These are phyloP conservation scores for Cucumis melo DNA, from an alignment of 306 rosid genomes.

Conservation along the genomic window DNA sequence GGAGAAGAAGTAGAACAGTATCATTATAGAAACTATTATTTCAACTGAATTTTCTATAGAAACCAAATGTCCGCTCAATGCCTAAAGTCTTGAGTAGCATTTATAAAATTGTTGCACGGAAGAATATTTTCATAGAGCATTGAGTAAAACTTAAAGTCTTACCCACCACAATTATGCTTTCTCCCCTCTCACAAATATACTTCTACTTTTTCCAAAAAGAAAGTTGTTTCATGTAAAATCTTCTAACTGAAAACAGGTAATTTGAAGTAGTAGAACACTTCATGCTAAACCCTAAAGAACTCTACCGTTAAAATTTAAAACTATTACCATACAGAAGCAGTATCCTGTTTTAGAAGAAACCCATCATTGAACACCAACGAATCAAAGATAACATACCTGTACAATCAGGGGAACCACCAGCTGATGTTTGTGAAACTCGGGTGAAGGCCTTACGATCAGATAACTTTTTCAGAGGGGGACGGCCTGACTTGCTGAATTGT, in stretches of 20 bases:
- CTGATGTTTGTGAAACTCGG: constrained; percentile 38
- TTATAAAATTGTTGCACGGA: not conserved
- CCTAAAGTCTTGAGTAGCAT: not conserved
- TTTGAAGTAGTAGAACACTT: not conserved
- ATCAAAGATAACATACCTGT: constrained; percentile 29
- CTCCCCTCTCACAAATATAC: not conserved
- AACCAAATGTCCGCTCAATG: not conserved
- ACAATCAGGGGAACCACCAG: constrained; percentile 34
- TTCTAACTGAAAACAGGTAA: not conserved
- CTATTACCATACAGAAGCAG: not conserved
- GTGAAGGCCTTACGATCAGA: constrained; percentile 45
- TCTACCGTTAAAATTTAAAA: not conserved
- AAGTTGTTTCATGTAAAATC: not conserved
- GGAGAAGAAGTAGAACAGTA: not conserved
- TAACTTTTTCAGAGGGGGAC: constrained; percentile 62
- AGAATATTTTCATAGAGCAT: not conserved
- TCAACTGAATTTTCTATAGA: not conserved
- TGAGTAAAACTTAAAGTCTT: not conserved
- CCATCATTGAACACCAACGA: not conserved
- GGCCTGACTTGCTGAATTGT: constrained; percentile 59
- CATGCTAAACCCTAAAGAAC: not conserved
- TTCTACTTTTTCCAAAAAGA: not conserved
- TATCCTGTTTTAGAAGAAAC: not conserved
- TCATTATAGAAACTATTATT: not conserved
- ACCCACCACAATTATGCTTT: not conserved